Evolutionary conservation across 2,329 filamentous ascomycete species (phyloP).

Genomic region (Colletotrichum lentis): DNA sequence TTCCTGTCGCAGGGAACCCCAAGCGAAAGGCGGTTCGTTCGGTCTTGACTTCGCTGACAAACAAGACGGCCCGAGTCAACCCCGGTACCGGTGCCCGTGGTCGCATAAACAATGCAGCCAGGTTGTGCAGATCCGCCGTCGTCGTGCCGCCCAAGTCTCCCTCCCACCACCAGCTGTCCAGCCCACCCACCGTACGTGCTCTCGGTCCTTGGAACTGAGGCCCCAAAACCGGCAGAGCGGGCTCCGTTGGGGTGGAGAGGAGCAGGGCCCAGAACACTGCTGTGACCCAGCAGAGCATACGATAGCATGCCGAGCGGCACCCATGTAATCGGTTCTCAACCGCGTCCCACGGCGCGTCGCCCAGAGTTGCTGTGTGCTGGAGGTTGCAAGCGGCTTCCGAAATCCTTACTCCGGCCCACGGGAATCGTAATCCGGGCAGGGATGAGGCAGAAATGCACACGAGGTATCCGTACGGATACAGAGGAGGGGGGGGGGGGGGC

Average conservation of each 20-base stretch:
- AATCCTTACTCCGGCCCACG: conserved; percentile 30
- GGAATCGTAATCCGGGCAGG: conserved; percentile 28
- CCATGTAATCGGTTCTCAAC: conserved; percentile 4
- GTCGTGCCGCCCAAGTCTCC: neutral
- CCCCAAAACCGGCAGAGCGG: conserved; percentile 26
- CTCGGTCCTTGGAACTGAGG: conserved; percentile 23
- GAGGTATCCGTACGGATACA: too few relatives aligned
- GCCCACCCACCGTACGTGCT: conserved; percentile 20
- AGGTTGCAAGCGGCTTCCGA: conserved; percentile 20
- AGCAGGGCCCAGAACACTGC: conserved; percentile 29
- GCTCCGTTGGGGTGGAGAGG: conserved; percentile 27
- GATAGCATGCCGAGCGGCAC: conserved; percentile 4
- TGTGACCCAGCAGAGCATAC: neutral
- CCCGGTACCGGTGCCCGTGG: neutral
- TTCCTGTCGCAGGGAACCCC: neutral
- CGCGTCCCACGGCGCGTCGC: conserved; percentile 15
- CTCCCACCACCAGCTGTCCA: neutral
- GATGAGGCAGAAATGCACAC: conserved; percentile 20
- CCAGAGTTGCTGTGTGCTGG: neutral
- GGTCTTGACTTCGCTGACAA: neutral
- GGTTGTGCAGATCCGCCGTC: conserved; percentile 9
- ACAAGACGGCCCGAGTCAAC: neutral
- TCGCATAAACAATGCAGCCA: neutral
- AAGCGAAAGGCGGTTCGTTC: conserved; percentile 10
- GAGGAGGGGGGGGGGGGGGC: neutral